Percentiles rank a stretch among this genome's conserved stretches.
These are phyloP conservation scores for Epicoccum nigrum DNA, from an alignment of 2,329 filamentous ascomycete species.

Conservation along the genomic window DNA sequence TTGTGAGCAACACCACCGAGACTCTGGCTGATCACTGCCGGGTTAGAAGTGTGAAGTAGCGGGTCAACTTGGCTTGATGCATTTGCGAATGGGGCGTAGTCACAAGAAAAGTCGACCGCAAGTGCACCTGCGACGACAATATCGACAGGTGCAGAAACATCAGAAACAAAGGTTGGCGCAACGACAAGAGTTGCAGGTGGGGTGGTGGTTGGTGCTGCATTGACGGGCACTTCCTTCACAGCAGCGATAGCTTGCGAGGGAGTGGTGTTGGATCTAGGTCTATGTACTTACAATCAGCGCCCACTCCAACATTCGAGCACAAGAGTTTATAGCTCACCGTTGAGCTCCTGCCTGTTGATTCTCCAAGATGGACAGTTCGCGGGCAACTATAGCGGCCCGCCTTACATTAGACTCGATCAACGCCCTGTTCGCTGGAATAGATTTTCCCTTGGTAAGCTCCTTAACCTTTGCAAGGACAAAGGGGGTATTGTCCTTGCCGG, in stretches of 20 bases:
- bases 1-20: slow-evolving; percentile 93
- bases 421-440: slow-evolving; percentile 75
- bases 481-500: slow-evolving; percentile 81
- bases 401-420: slow-evolving; percentile 71
- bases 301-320: slow-evolving; percentile 34
- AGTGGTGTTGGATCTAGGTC: slow-evolving; percentile 31
- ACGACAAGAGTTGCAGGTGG: slow-evolving; percentile 10
- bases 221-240: slow-evolving; percentile 16
- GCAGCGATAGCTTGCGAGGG: slow-evolving; percentile 26
- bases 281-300: slow-evolving; percentile 50
- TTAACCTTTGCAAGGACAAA: slow-evolving; percentile 81
- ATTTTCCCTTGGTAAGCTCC: slow-evolving; percentile 74
- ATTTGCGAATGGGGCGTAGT: slow-evolving; percentile 64
- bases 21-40: slow-evolving; percentile 77
- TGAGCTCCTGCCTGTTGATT: slow-evolving; percentile 39
- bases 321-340: slow-evolving; percentile 47
- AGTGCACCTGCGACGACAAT: slow-evolving; percentile 91
- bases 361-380: slow-evolving; percentile 65
- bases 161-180: neutral
- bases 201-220: slow-evolving; percentile 23
- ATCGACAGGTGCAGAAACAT: slow-evolving; percentile 49
- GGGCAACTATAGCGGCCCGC: slow-evolving; percentile 68
- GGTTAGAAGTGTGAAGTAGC: slow-evolving; percentile 81
- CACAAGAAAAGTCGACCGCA: slow-evolving; percentile 85
- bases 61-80: slow-evolving; percentile 51